Evolutionary conservation across 768 basidiomycete genomes (phyloP), one percentile per base, ranked within the genome.

Genomic region (Psilocybe subaeruginosa): DNA sequence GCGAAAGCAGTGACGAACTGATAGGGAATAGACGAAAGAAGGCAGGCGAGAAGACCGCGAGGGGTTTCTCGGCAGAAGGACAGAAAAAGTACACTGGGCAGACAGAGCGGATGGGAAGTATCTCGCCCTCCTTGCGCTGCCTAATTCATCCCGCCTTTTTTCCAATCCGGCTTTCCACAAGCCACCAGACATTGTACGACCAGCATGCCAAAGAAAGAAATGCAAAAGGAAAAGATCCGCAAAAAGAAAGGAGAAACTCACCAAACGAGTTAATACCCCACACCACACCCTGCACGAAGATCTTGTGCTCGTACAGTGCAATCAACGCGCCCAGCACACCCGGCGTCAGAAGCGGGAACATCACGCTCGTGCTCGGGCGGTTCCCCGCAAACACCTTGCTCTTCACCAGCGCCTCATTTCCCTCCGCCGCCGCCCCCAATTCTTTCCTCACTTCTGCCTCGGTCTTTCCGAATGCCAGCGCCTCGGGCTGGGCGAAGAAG

Each of bases 221-320:
- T 2, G 23, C 19, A 19, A 19, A 23, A 23, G 19, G 19, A 19
- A 19, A 19, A 19, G 19, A 19, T 19, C 1, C 19, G 19, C 19
- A 19, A 19, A 19, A 19, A 19, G 19, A 19, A 19, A 19, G 19
- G 19, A 48, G n/a, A 5, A n/a, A 74, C 85, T 35, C 56, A 93
- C 93, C 96, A 73, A 94, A 99, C 3, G 94, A 95, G 82, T 99
- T 99, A 82, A 99, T 97, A 27, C 96, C 96, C 96, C 95, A 99
- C 60, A 99, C 82, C 48, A 92, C 90, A 72, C 97, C 97, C 74
- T 99, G 97, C 0, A 92, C 91, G 76, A 98, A 98, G 72, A 99
- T 97, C 83, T 99, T 99, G 83, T 99, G 97, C 77, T 99, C 95
- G 73, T 97, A 97, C 65, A 97, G 70, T 14, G 91, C 93, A 71